Evolutionary conservation across 345 rosid genomes (phyloP).

Genomic region (Acer saccharum): DNA sequence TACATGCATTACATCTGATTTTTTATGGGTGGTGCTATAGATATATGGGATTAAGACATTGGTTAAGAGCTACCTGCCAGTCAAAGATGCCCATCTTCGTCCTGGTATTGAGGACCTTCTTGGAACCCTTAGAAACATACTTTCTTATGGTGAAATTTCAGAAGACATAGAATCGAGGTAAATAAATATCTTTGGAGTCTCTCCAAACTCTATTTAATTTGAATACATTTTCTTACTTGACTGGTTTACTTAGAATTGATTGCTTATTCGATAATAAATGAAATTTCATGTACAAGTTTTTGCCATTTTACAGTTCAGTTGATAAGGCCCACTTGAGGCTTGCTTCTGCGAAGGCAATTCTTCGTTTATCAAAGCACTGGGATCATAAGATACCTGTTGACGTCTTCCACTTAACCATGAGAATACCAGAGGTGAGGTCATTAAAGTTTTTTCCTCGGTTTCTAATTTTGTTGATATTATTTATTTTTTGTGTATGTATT

Average conservation of each 20-base stretch:
- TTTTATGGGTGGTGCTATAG: conserved; percentile 35
- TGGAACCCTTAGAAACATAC: conserved; percentile 61
- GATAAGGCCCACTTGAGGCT: conserved; percentile 91
- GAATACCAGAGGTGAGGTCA: conserved; percentile 65
- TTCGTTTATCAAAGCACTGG: conserved; percentile 89
- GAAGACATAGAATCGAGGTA: conserved; percentile 82
- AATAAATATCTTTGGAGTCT: conserved; percentile 21
- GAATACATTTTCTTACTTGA: not conserved
- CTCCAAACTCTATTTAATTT: not conserved
- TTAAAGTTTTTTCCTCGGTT: conserved; percentile 9
- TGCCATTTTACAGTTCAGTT: conserved; percentile 59
- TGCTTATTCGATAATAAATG: conserved; percentile 11
- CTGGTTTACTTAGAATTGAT: conserved; percentile 2
- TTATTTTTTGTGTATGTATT: conserved; percentile 5
- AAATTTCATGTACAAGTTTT: conserved; percentile 19
- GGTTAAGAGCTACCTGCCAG: conserved; percentile 92
- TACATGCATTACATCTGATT: conserved; percentile 18
- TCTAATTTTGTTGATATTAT: conserved; percentile 17
- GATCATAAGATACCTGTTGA: conserved; percentile 86
- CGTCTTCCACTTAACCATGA: conserved; percentile 72
- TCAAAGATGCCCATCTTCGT: conserved; percentile 94
- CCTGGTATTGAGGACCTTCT: conserved; percentile 73
- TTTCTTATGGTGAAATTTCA: conserved; percentile 77
- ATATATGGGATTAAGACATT: conserved; percentile 89
- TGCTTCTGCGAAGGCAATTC: conserved; percentile 94